Evolutionary conservation across 805 yeast genomes (phyloP).

Genomic region (Suhomyces sp.): DNA sequence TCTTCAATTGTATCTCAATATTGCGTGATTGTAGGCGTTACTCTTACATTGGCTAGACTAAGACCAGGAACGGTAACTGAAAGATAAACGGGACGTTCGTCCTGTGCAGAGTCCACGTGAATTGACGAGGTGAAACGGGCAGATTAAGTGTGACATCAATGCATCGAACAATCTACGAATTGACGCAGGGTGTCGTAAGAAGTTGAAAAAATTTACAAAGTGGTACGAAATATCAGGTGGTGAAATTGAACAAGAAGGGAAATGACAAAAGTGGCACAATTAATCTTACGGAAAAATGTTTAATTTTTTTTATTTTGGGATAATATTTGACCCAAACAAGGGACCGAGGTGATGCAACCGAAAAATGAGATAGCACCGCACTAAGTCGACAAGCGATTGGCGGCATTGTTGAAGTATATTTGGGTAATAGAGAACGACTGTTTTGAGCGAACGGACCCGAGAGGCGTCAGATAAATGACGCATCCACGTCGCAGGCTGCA

Average conservation of each 20-base stretch:
- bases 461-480: background rate
- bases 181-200: background rate
- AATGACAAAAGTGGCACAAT: background rate
- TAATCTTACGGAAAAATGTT: background rate
- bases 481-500: background rate
- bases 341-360: background rate
- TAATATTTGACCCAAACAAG: background rate
- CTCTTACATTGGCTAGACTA: background rate
- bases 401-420: background rate
- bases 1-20: background rate
- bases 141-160: background rate
- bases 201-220: background rate
- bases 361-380: background rate
- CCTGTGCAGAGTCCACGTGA: background rate
- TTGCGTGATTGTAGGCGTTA: background rate
- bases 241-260: background rate
- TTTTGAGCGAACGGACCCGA: background rate
- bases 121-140: background rate
- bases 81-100: background rate
- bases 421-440: background rate
- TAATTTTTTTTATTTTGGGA: background rate
- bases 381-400: background rate
- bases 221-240: background rate
- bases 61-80: background rate
- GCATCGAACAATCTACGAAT: background rate